Base-by-base conservation (phyloP, 2,329 filamentous ascomycete species). In the Aureobasidium sp. region DNA sequence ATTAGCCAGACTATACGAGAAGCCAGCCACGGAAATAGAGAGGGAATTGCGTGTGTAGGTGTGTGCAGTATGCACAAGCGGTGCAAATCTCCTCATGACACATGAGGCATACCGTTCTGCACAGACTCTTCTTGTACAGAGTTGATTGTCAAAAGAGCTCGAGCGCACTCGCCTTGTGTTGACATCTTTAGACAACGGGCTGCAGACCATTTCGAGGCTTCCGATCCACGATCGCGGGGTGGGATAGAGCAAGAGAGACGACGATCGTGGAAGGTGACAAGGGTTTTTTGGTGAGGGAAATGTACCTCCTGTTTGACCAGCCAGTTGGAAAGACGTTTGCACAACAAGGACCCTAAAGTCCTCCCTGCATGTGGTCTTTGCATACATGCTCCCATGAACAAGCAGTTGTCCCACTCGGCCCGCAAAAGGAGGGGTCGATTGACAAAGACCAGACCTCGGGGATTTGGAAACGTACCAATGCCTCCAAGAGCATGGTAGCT, bases 41-140 rank as follows among this genome's bases (percentile, higher is more conserved):
- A 29, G 4, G 19, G 8, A 17, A 13, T 43, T 46, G 25, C 6
- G 21, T 43, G 43, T 17, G 35, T 17, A 37, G 11, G 3, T 5
- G 3, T 2, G 42, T 21, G 19, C n/a, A n/a, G 21, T 57, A 57
- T 57, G 53, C 53, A 57, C 40, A 47, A 40, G 55, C 55, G 55
- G 43, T 49, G 55, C 55, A 58, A 58, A 58, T 58, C 55, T 58
- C 55, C 53, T 23, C 42, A 47, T 58, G 55, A 58, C 55, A 58
- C 33, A 49, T 47, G 53, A 31, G 27, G 37, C 19, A 57, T 33
- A 38, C 47, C 27, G 29, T 33, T 38, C 15, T 35, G 53, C 53
- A 57, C 42, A 40, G 55, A 49, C 42, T 29, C 27, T 4, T 5
- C 9, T 4, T 15, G 2, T 5, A n/a, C 43, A 42, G 53, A 57